These are phyloP conservation scores for Diutina catenulata DNA, from an alignment of 1,139 yeast species.

Conservation along the genomic window DNA sequence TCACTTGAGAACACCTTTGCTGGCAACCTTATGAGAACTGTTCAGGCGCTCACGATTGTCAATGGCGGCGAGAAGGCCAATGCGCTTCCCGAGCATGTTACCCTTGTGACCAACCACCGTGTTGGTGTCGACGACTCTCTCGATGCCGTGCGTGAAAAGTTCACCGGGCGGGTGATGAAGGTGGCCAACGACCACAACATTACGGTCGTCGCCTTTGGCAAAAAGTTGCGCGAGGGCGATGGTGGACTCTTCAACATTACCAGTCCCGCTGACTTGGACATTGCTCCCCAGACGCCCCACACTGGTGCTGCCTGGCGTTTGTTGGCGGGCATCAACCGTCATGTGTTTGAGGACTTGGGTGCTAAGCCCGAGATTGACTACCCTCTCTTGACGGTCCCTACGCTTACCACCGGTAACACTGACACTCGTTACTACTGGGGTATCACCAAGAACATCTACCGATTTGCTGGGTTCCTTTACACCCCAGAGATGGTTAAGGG, in stretches of 20 bases:
- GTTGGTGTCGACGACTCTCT: conserved; percentile 20
- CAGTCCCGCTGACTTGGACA: not conserved
- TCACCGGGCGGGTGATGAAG: conserved; percentile 15
- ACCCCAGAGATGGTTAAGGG: conserved; percentile 7
- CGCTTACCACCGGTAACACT: not conserved
- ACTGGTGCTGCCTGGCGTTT: not conserved
- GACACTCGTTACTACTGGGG: conserved; percentile 5
- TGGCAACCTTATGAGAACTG: conserved; percentile 21
- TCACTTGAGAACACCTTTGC: conserved; percentile 11
- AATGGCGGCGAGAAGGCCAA: conserved; percentile 29
- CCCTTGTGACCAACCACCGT: conserved; percentile 23
- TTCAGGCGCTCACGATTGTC: conserved; percentile 27
- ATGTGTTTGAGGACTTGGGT: not conserved
- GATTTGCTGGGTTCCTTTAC: not conserved
- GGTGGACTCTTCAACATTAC: not conserved
- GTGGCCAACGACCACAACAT: conserved; percentile 19
- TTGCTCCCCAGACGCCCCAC: not conserved
- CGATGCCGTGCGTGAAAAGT: conserved; percentile 14
- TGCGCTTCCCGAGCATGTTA: conserved; percentile 28
- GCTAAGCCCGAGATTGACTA: not conserved
- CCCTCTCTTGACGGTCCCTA: not conserved
- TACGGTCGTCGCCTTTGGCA: conserved; percentile 13
- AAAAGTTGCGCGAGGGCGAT: conserved; percentile 10
- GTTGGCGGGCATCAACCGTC: not conserved
- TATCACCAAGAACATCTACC: conserved; percentile 1